Conservation (phyloP, 768 basidiomycete species). For the Grammothele lineata region DNA sequence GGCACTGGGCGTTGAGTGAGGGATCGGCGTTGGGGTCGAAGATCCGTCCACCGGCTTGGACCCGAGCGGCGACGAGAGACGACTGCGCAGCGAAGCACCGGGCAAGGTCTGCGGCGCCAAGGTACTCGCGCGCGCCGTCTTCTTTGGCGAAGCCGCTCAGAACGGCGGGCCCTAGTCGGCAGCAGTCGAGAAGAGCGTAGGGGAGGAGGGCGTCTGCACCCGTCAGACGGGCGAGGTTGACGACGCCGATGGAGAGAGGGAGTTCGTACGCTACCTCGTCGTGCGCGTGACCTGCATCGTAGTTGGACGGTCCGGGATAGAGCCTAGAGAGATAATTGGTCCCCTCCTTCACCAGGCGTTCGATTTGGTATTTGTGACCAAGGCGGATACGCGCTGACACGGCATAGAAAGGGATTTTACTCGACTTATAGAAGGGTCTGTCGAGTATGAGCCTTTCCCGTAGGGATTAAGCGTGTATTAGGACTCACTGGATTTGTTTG, state of each 20-base stretch:
- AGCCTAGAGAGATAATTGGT: background rate
- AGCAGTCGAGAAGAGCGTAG: background rate
- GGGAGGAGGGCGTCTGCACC: background rate
- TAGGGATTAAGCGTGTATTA: no score
- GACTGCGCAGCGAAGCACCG: no score
- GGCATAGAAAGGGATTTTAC: background rate
- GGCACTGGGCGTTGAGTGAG: no score
- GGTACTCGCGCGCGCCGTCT: no score
- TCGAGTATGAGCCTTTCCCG: no score
- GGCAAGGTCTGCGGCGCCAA: no score
- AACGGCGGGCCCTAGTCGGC: no score
- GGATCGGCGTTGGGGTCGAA: no score
- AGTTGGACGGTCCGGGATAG: background rate
- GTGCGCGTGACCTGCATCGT: background rate
- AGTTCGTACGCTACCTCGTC: background rate
- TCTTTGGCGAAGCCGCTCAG: no score
- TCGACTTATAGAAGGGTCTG: background rate
- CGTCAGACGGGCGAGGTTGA: background rate
- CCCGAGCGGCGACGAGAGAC: no score
- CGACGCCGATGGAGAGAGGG: background rate
- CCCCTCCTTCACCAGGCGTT: background rate
- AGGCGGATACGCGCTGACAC: background rate
- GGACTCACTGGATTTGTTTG: background rate
- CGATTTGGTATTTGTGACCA: slow-evolving; percentile 1
- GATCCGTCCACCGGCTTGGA: no score